Evolutionary conservation across 257 asterid species (phyloP), one percentile per base, ranked within the genome.

Genomic region (Anisodus tanguticus): DNA sequence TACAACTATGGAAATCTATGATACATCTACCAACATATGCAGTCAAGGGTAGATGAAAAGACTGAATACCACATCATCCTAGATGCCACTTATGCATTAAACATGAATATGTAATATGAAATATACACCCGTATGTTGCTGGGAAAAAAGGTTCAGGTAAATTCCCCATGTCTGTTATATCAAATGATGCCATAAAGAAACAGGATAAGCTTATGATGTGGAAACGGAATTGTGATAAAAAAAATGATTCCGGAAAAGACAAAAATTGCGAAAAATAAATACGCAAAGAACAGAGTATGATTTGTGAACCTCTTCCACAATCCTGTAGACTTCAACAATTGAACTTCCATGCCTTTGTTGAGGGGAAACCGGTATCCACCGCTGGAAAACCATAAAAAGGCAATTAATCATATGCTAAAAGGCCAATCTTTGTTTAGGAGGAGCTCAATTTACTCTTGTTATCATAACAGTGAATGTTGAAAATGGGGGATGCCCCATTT

Each of bases 331-430:
- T 92, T 96, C 99, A 87, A 96, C 97, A 16, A 96, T 91, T 77
- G 98, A 94, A 89, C 94, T 92, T 85, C 99, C 99, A 84, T 96
- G 98, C 89, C 94, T 94, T 89, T 90, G 99, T 86, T 94, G 99
- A 85, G 97, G 90, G n/a, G 99, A 94, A 79, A 96, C 92, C 4
- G 97, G 88, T 67, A 83, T 87, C 99, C 99, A 96, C 47, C 86
- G 88, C 99, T 96, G 94, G 63, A 85, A 88, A 86, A 54, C 51
- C 58, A 78, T 72, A 63, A 59, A 60, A 82, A 85, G 70, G 54
- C 13, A 53, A 76, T 86, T 81, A 91, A 74, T 85, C 84, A 82
- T 77, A 72, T 19, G 80, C 68, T 86, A 55, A 68, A 71, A 31
- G 66, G 37, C 12, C 17, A 35, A n/a, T 35, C 53, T 63, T 69